These are phyloP conservation scores for Roridomyces roridus DNA, from an alignment of 768 basidiomycete genomes.

Conservation along the genomic window DNA sequence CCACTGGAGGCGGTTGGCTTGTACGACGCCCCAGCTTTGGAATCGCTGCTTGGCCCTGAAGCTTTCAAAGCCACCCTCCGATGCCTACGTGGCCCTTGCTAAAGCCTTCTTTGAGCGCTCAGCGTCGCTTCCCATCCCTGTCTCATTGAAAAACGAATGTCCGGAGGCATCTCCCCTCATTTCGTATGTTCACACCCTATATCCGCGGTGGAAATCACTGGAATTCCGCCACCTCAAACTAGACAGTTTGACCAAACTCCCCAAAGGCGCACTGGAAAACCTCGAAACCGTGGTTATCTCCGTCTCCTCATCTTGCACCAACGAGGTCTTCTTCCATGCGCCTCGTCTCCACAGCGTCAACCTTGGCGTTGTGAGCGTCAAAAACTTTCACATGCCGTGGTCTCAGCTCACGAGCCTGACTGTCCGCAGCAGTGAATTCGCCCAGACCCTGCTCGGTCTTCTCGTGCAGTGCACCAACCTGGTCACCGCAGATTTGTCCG, in stretches of 20 bases:
- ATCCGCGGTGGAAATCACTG: too few relatives aligned
- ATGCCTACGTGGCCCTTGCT: not conserved
- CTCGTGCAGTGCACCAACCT: conserved; percentile 3
- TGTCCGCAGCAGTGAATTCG: not conserved
- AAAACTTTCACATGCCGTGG: conserved; percentile 9
- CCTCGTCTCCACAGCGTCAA: not conserved
- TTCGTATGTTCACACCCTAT: too few relatives aligned
- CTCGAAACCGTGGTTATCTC: not conserved
- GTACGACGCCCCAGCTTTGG: conserved; percentile 4
- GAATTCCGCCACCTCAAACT: too few relatives aligned
- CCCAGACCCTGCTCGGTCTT: not conserved
- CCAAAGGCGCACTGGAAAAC: not conserved
- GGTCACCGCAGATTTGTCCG: not conserved
- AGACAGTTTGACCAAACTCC: too few relatives aligned
- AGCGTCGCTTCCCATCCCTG: conserved; percentile 3
- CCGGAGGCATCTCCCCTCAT: too few relatives aligned
- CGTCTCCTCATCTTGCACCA: not conserved
- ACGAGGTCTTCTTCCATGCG: not conserved
- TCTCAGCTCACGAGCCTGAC: conserved; percentile 8
- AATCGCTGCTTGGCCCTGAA: not conserved
- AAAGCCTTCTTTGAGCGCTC: conserved; percentile 4
- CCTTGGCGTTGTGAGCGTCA: not conserved
- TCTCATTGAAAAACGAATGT: not conserved
- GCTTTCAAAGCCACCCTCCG: not conserved
- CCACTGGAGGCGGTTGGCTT: conserved; percentile 9